Conservation (phyloP, 257 asterid species). For the Orobanche coerulescens region DNA sequence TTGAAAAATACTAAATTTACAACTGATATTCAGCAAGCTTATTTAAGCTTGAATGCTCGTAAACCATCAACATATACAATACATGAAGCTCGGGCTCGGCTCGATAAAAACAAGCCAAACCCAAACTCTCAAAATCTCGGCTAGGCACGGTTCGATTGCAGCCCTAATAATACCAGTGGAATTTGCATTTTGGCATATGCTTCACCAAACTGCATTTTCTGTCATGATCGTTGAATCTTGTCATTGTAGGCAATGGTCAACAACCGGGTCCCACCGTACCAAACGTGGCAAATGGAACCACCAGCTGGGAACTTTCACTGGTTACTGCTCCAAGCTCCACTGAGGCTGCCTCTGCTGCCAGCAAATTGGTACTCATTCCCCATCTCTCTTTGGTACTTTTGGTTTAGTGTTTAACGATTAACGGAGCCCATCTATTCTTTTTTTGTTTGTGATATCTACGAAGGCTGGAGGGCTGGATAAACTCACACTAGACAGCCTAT, state of each 20-base stretch:
- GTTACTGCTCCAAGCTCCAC: conserved; percentile 87
- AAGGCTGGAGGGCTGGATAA: conserved; percentile 91
- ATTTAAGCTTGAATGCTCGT: no score
- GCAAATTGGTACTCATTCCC: conserved; percentile 62
- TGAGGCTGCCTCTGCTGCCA: conserved; percentile 46
- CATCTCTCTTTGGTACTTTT: background rate
- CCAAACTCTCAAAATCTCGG: no score
- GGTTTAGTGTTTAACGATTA: background rate
- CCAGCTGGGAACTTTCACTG: conserved; percentile 96
- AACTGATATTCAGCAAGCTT: no score
- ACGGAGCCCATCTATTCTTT: background rate
- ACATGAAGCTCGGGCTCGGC: no score
- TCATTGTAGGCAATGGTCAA: conserved; percentile 23
- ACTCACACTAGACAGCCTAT: conserved; percentile 85
- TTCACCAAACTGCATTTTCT: conserved; percentile 7
- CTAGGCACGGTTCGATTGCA: no score
- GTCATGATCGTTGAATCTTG: no score
- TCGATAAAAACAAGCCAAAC: no score
- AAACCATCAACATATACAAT: no score
- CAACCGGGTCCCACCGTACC: conserved; percentile 48
- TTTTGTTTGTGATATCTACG: background rate
- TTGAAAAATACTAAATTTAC: no score
- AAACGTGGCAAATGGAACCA: conserved; percentile 46
- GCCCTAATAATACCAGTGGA: background rate
- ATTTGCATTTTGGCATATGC: background rate